Base-by-base conservation (phyloP, 2,329 filamentous ascomycete species). In the Mariannaea sp. region DNA sequence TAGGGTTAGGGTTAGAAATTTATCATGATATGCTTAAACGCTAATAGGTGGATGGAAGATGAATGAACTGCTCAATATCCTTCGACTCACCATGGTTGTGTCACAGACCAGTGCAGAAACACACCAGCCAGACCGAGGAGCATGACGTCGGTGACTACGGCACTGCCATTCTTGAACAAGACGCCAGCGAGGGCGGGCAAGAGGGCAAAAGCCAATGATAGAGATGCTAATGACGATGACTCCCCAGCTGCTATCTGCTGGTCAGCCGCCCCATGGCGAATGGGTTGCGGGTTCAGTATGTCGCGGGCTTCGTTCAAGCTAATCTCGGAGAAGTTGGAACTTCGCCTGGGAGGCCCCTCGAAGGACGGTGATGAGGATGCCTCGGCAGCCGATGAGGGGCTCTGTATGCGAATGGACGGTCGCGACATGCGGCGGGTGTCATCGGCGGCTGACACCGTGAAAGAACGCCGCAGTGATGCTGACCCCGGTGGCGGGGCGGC, bases 41-140 rank as follows among this genome's bases (percentile, higher is more conserved):
- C 26, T 39, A 41, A 45, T 29, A 44, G 32, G 16, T 16, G 13
- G 36, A 20, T 22, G 16, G 32, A 48, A 44, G 9, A 12, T 7
- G 26, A 7, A n/a, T n/a, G n/a, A n/a, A n/a, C n/a, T n/a, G n/a
- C n/a, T n/a, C n/a, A n/a, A 32, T 26, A 19, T 33, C 40, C 26
- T 49, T 16, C 32, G 44, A 58, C 81, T 69, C 76, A 92, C 92
- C 93, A 97, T 63, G 93, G 93, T 61, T 94, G 79, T 50, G 90
- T 87, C 36, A 97, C 88, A 42, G 90, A 92, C 90, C 92, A 97
- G 69, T 96, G 92, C 57, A 97, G 77, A 66, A 97, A 95, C 38
- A 97, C 81, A 4, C 88, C 90, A 2, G 90, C 89, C 56, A 97
- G 73, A 3, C 82, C 85, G 26, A 97, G 75, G 27, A 97, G 77